Percentiles rank a stretch among this genome's conserved stretches.
These are phyloP conservation scores for Ploettnerulaceae sp. DNA, from an alignment of 2,329 filamentous ascomycete genomes.

Conservation along the genomic window DNA sequence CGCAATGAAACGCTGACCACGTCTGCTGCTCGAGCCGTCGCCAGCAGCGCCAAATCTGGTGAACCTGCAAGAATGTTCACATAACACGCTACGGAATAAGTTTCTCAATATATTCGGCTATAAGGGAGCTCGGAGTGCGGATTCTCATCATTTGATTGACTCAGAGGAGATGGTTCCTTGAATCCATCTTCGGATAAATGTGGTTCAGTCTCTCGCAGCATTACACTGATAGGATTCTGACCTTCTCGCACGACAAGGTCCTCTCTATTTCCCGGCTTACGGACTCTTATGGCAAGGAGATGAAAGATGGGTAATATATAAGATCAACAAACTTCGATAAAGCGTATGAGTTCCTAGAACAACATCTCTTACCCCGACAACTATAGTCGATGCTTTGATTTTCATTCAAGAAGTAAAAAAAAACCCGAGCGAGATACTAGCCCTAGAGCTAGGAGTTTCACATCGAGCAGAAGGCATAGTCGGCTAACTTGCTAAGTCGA, in stretches of 20 bases:
- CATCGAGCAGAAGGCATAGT: too few relatives aligned
- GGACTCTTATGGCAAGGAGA: background rate
- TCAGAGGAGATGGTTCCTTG: background rate
- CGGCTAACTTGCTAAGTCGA: too few relatives aligned
- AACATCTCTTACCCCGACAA: too few relatives aligned
- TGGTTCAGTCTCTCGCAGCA: constrained; percentile 1
- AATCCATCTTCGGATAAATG: background rate
- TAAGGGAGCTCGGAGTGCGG: background rate
- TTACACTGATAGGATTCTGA: constrained; percentile 4
- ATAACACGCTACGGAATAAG: background rate
- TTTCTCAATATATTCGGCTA: background rate
- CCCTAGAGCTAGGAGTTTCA: too few relatives aligned
- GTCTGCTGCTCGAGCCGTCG: background rate
- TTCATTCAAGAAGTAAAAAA: too few relatives aligned
- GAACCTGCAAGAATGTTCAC: background rate
- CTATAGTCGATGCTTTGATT: too few relatives aligned
- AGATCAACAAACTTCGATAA: too few relatives aligned
- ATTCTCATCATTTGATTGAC: background rate
- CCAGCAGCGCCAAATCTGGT: background rate
- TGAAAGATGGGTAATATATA: background rate
- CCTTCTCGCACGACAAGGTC: constrained; percentile 4
- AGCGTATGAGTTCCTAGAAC: too few relatives aligned
- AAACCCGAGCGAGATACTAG: too few relatives aligned
- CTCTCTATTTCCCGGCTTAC: constrained; percentile 2
- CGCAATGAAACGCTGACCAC: background rate